Evolutionary conservation across 225 moss, liverwort and hornwort species (phyloP), one percentile per base, ranked within the genome.

Genomic region (Pleurozium schreberi): DNA sequence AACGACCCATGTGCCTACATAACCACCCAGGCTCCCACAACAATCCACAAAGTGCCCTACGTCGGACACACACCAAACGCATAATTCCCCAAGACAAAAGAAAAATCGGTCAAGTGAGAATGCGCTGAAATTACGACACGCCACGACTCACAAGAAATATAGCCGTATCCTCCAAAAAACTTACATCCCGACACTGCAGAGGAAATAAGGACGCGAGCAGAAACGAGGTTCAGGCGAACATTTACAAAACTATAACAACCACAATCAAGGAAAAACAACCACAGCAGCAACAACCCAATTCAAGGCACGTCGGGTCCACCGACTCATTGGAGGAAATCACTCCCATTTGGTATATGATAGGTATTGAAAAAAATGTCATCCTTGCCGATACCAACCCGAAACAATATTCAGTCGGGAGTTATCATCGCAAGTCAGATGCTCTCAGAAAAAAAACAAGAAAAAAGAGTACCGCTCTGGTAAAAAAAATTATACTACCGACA

Each of bases 341-440:
- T 30, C 34, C 78, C 43, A 53, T 6, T 18, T 57, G 6, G 9
- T 14, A 36, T 20, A 43, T 4, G 2, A 43, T 21, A 43, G n/a
- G n/a, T n/a, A n/a, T n/a, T 31, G 36, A 87, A 93, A 88, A 93
- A 93, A 93, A 85, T 90, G 93, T 93, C 93, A 93, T 93, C 93
- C 92, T 90, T 80, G 87, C 85, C 38, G 42, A 59, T 53, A 70
- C 80, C 14, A 27, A 26, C 31, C 20, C 73, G n/a, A 30, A 67
- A 68, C 38, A 13, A 23, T 59, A 59, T 22, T 34, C 20, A 12
- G 19, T 42, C 42, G 42, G 36, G 57, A 9, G 10, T 4, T 1
- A 2, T 73, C 81, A 22, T 9, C 34, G 55, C 91, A 86, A 91
- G 88, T 91, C 21, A 88, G 93, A 93, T 93, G 91, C 93, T 93